These are phyloP conservation scores for Fusarium miscanthi DNA, from an alignment of 2,329 filamentous ascomycete genomes.

Conservation along the genomic window DNA sequence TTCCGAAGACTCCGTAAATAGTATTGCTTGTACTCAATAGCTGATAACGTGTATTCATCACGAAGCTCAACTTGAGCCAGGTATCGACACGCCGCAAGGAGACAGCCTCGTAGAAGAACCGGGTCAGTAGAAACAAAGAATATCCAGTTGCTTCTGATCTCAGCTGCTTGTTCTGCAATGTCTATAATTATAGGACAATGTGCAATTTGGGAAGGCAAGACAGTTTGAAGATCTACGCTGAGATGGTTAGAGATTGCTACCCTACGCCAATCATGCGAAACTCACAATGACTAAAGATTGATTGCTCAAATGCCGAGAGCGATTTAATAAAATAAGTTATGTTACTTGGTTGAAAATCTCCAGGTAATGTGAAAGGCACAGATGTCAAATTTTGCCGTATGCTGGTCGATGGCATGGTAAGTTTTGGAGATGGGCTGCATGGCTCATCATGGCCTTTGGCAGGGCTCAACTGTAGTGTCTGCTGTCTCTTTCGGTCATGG, in stretches of 20 bases:
- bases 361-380: not conserved
- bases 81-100: slow-evolving; percentile 4
- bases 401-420: accelerated
- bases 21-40: not conserved
- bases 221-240: slow-evolving; percentile 1
- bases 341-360: not conserved
- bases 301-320: not conserved
- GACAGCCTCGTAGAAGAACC: not conserved
- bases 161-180: not conserved
- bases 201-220: not conserved
- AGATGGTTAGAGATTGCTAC: accelerated
- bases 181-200: not conserved
- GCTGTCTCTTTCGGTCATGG: not conserved
- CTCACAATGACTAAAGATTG: slow-evolving; percentile 13
- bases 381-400: accelerated
- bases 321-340: not conserved
- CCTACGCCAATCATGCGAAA: not conserved
- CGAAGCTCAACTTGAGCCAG: not conserved
- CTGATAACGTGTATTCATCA: not conserved
- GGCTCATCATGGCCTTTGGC: no score
- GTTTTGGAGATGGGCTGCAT: accelerated
- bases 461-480: not conserved
- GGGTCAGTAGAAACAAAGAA: slow-evolving; percentile 1
- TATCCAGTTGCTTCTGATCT: slow-evolving; percentile 11
- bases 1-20: not conserved